Base-by-base conservation (phyloP, 1,139 yeast genomes). In the Tardiomyces blankii region DNA sequence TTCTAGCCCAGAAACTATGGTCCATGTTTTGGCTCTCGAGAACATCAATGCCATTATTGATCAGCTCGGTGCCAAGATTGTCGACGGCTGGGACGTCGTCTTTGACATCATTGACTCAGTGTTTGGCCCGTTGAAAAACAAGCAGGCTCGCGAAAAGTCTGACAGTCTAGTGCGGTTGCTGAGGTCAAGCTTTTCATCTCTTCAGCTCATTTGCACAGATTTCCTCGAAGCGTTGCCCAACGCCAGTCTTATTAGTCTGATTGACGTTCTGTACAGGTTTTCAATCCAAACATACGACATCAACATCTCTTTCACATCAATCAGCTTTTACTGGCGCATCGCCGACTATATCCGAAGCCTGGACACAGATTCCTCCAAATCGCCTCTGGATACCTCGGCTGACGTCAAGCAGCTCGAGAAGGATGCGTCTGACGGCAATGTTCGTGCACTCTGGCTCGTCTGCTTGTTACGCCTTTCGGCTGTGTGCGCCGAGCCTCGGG, bases 251-350 rank as follows among this genome's bases (percentile, higher is more conserved):
- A 75, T 73, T 49, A 69, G 73, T 6, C 72, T 88, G 32, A 78
- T 87, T 49, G 87, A 85, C 52, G 79, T 89, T 1, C 69, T 89
- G 40, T 75, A 73, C 52, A 74, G 78, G 51, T 91, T 87, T 62
- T 81, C 87, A 41, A 65, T 72, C 12, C 97, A 91, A 57, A 65
- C 64, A 2, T 71, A 68, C 50, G 95, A 88, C 54, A 65, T 89
- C 54, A 91, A 91, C 59, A 84, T 87, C 33, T 85, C 96, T 0
- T 88, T 89, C 60, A 85, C 94, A 45, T 80, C 96, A 0, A 84
- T 88, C 8, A 85, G 96, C 56, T 85, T 87, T 55, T 89, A 87
- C 58, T 91, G 97, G 97, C 64, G 83, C 32, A 77, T 89, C 8
- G 83, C 95, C 54, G 97, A 89, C 59, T 78, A 82, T 47, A 66